Evolutionary conservation across 2,329 filamentous ascomycete species (phyloP).

Genomic region (Aspergillus arachidicola): DNA sequence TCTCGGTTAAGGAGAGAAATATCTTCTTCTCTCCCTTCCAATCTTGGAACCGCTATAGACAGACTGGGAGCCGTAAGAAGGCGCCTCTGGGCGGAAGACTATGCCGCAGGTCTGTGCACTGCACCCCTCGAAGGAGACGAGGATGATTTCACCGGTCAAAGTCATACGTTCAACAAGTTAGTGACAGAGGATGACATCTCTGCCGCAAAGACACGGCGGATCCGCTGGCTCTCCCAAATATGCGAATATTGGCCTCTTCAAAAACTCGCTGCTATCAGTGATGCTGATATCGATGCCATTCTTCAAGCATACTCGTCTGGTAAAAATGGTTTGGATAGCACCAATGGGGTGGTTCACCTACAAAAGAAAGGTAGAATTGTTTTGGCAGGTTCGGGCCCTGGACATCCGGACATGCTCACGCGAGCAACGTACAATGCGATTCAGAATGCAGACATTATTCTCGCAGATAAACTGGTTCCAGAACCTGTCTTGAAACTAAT

Average conservation of each 20-base stretch:
- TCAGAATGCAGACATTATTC: slow-evolving; percentile 49
- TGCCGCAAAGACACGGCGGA: slow-evolving; percentile 75
- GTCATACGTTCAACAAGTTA: slow-evolving; percentile 80
- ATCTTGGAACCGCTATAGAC: slow-evolving; percentile 76
- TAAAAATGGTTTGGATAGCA: slow-evolving; percentile 23
- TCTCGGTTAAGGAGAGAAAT: slow-evolving; percentile 88
- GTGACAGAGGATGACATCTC: slow-evolving; percentile 73
- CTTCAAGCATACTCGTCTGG: slow-evolving; percentile 67
- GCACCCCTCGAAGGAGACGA: slow-evolving; percentile 50
- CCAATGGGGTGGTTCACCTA: slow-evolving; percentile 13
- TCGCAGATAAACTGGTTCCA: slow-evolving; percentile 63
- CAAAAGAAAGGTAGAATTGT: slow-evolving; percentile 69
- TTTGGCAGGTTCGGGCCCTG: slow-evolving; percentile 88
- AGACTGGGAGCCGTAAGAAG: slow-evolving; percentile 73
- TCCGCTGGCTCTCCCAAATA: slow-evolving; percentile 92
- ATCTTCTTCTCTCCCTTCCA: slow-evolving; percentile 72
- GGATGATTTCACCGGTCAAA: slow-evolving; percentile 60
- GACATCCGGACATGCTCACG: slow-evolving; percentile 89
- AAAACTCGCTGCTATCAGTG: slow-evolving; percentile 75
- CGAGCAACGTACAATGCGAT: slow-evolving; percentile 56
- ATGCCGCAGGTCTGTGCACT: slow-evolving; percentile 51
- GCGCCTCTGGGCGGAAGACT: slow-evolving; percentile 74
- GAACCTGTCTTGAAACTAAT: slow-evolving; percentile 84
- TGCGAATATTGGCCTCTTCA: slow-evolving; percentile 98
- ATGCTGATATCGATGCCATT: slow-evolving; percentile 75